These are phyloP conservation scores for Myochromella boudieri DNA, from an alignment of 768 basidiomycete genomes.

Conservation along the genomic window DNA sequence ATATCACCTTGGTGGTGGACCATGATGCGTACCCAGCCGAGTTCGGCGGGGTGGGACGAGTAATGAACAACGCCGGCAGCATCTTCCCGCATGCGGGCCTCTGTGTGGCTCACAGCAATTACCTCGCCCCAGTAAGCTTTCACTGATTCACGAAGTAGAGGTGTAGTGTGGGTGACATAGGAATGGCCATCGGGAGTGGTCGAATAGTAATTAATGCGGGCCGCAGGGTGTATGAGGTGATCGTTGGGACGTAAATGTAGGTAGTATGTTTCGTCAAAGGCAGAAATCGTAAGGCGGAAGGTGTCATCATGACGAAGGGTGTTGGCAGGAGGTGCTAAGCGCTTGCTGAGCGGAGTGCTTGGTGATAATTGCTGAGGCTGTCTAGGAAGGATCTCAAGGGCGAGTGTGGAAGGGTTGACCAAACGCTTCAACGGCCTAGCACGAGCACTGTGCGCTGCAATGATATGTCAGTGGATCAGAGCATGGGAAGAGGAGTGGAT, in stretches of 20 bases:
- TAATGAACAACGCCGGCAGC: conserved; percentile 53
- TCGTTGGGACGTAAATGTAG: conserved; percentile 79
- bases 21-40: conserved; percentile 81
- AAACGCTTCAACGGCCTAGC: conserved; percentile 49
- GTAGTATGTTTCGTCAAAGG: conserved; percentile 64
- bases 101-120: conserved; percentile 53
- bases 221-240: conserved; percentile 76
- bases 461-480: conserved; percentile 7
- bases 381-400: conserved; percentile 60
- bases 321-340: conserved; percentile 36
- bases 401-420: conserved; percentile 47
- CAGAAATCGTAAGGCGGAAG: conserved; percentile 67
- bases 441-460: conserved; percentile 46
- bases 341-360: conserved; percentile 30
- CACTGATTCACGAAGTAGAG: conserved; percentile 62
- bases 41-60: conserved; percentile 41
- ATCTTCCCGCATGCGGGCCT: conserved; percentile 60
- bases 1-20: conserved; percentile 64
- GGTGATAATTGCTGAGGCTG: conserved; percentile 21
- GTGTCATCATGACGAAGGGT: conserved; percentile 67
- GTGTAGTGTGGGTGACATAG: conserved; percentile 51
- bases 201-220: conserved; percentile 67
- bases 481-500: background rate
- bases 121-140: conserved; percentile 78
- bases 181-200: conserved; percentile 48